Base-by-base conservation (phyloP, 352 stramenopile genomes). In the Phytophthora aleatoria region DNA sequence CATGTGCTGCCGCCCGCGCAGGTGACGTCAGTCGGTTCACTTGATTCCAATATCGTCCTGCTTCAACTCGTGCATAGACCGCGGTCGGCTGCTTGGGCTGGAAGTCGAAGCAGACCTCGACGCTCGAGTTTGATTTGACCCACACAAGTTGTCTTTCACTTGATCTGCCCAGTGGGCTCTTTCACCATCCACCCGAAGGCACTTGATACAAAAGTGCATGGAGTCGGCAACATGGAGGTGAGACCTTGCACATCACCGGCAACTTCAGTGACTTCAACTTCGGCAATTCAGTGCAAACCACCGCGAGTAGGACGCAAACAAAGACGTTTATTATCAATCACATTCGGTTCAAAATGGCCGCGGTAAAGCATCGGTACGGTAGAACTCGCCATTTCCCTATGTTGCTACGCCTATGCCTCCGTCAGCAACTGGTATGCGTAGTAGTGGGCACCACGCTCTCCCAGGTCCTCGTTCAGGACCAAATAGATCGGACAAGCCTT, bases 401-500 rank as follows among this genome's bases (percentile, higher is more conserved):
- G 20, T 20, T 20, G 20, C 20, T 20, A 20, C 20, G 20, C 20
- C 20, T 20, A 20, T 20, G 20, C 20, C 20, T 20, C 20, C 20
- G 20, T 20, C 20, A 20, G 20, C 20, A 20, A 20, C 20, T 20
- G 20, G 20, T 20, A 20, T 0, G 20, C 20, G 20, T 20, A 20
- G 20, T 20, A 20, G 20, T 20, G 20, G 20, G 20, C 20, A 20
- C 20, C 20, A 20, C 20, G 20, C 20, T 20, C 20, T 1, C 20
- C 20, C 0, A 20, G 20, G 0, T 20, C 20, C 20, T 20, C 20
- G 16, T 20, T 20, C 16, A 20, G 16, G 44, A 97, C 91, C n/a
- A 96, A 73, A 68, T 97, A 96, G 44, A 97, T 73, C 5, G 91
- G 88, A 35, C 95, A 76, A 16, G 72, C 71, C 56, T 81, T 62